Evolutionary conservation across 2,329 filamentous ascomycete genomes (phyloP).

Genomic region (Sclerotinia sclerotiorum): DNA sequence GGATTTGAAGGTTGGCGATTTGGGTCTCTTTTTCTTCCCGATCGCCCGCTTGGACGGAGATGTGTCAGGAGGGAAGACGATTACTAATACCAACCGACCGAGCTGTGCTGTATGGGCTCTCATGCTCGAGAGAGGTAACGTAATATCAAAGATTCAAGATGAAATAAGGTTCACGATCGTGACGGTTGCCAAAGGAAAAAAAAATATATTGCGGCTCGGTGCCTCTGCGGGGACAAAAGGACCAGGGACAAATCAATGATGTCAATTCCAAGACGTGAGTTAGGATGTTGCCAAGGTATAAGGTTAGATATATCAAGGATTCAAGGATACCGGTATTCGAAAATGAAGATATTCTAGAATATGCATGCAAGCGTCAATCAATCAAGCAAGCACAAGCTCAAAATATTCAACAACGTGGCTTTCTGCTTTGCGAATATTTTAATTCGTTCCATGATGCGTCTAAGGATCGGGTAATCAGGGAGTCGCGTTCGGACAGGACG

Average conservation of each 20-base stretch:
- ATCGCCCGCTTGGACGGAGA: not conserved
- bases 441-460: not conserved
- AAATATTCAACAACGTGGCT: not conserved
- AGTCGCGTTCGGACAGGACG: constrained; percentile 11
- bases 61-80: constrained; percentile 3
- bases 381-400: not conserved
- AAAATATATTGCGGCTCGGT: constrained; percentile 8
- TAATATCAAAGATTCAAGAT: not conserved
- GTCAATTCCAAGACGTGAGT: not conserved
- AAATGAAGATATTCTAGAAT: not conserved
- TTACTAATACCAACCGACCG: not conserved
- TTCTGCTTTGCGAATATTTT: constrained; percentile 14
- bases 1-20: not conserved
- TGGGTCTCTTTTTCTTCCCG: not conserved
- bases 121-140: not conserved
- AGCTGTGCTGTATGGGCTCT: not conserved
- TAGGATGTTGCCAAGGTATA: constrained; percentile 9
- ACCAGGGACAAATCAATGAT: not conserved
- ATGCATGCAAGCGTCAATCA: not conserved
- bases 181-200: not conserved
- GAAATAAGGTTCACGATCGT: not conserved
- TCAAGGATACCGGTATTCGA: not conserved
- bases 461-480: not conserved
- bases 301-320: not conserved
- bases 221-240: not conserved